Evolutionary conservation across 352 stramenopile species (phyloP).

Genomic region (Stephanocyclus meneghinianus): DNA sequence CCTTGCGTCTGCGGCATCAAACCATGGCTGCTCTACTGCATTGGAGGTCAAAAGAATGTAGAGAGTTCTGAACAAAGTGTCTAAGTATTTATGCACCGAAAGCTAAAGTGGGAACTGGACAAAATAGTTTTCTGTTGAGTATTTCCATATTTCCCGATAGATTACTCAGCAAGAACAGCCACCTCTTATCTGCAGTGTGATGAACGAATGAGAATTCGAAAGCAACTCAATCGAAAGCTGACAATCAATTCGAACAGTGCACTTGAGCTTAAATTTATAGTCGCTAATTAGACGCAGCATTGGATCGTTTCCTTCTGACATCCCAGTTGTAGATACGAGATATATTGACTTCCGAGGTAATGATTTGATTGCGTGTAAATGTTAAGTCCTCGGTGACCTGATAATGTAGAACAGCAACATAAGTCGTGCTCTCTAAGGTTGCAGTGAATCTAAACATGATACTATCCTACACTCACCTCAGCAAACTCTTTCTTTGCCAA

Average conservation of each 20-base stretch:
- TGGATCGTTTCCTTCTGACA: slow-evolving; percentile 78
- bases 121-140: too few species aligned
- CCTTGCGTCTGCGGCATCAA: too few species aligned
- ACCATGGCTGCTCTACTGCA: too few species aligned
- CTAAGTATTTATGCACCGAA: too few species aligned
- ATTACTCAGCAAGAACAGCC: not conserved
- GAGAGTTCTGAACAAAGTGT: too few species aligned
- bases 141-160: too few species aligned
- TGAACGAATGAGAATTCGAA: too few species aligned
- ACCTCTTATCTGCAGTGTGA: too few species aligned
- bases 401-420: slow-evolving; percentile 1
- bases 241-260: not conserved
- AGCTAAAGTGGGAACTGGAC: too few species aligned
- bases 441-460: slow-evolving; percentile 14
- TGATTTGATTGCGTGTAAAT: slow-evolving; percentile 95
- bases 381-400: slow-evolving; percentile 85
- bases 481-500: slow-evolving; percentile 69
- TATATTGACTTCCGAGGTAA: slow-evolving; percentile 96
- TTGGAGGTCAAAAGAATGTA: too few species aligned
- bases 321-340: slow-evolving; percentile 97
- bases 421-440: not conserved
- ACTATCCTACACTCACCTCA: slow-evolving; percentile 41
- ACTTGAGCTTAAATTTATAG: not conserved
- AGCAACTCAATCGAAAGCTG: too few species aligned
- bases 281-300: slow-evolving; percentile 1